Evolutionary conservation across 495 filamentous ascomycete species (phyloP).

Genomic region (Talaromyces stipitatus): DNA sequence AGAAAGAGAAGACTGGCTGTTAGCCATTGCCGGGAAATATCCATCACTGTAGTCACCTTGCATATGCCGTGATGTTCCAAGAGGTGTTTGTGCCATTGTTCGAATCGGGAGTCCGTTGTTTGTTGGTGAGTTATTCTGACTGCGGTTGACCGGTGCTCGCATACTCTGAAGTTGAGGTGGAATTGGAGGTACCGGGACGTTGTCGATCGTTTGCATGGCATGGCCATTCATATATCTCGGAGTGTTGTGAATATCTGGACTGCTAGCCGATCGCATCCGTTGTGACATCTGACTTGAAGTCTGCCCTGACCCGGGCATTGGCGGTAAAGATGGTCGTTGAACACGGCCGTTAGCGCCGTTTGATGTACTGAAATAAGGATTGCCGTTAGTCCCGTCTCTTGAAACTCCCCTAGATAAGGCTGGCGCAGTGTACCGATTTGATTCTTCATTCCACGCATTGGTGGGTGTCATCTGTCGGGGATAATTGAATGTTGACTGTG

Average conservation of each 20-base stretch:
- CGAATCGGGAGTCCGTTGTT: constrained; percentile 42
- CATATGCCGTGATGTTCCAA: constrained; percentile 20
- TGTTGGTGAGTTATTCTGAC: constrained; percentile 59
- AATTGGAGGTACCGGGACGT: constrained; percentile 56
- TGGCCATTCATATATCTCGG: constrained; percentile 48
- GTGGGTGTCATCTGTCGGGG: constrained; percentile 61
- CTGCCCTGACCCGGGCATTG: constrained; percentile 55
- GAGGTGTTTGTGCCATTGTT: constrained; percentile 31
- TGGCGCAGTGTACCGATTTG: constrained; percentile 78
- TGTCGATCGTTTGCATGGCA: constrained; percentile 57
- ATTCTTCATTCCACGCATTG: constrained; percentile 56
- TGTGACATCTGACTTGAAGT: constrained; percentile 44
- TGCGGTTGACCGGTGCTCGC: constrained; percentile 56
- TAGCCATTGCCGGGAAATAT: constrained; percentile 13
- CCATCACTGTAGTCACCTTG: constrained; percentile 13
- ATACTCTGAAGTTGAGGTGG: constrained; percentile 54
- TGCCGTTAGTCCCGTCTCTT: constrained; percentile 59
- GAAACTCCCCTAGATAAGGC: constrained; percentile 73
- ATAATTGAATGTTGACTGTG: constrained; percentile 65
- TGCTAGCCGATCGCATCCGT: constrained; percentile 62
- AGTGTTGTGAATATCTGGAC: constrained; percentile 57
- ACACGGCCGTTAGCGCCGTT: constrained; percentile 52
- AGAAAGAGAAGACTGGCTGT: constrained; percentile 11
- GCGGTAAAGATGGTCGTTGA: constrained; percentile 76
- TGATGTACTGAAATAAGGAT: constrained; percentile 39